A percentile compares a stretch with the other conserved stretches of the same genome.
phyloP scores from a whole-genome alignment of 768 basidiomycete species.

The Lentinula lateritia region DNA sequence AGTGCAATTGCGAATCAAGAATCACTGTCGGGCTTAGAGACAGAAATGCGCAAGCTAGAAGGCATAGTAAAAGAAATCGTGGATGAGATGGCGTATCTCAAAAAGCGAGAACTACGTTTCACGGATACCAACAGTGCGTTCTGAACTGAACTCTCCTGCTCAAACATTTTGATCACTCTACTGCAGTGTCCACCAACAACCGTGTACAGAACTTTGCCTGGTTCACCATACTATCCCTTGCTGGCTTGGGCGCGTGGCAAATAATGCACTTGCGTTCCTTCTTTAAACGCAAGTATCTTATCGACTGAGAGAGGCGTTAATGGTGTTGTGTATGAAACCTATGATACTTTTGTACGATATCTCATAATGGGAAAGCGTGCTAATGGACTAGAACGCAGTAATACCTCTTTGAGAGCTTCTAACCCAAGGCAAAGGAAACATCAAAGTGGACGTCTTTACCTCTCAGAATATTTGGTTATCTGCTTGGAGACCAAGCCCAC shows the following conservation, averaged over 20 bases:
- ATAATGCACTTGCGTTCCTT: conserved; percentile 90
- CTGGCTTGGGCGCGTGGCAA: conserved; percentile 88
- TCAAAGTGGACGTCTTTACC: no score
- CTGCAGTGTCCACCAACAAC: conserved; percentile 79
- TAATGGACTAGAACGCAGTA: background rate
- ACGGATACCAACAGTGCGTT: conserved; percentile 80
- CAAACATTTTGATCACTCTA: background rate
- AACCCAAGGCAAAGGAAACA: no score
- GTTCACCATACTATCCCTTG: conserved; percentile 75
- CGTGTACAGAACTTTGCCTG: conserved; percentile 93
- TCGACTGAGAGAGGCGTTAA: conserved; percentile 47
- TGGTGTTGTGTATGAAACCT: background rate
- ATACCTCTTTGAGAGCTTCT: background rate
- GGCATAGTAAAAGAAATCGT: conserved; percentile 91
- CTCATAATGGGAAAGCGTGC: background rate
- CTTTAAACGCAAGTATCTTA: conserved; percentile 95
- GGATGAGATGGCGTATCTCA: conserved; percentile 90
- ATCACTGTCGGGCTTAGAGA: conserved; percentile 90
- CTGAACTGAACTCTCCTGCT: background rate
- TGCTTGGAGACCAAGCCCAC: no score
- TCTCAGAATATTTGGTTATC: no score
- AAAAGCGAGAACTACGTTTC: conserved; percentile 85
- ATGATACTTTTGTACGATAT: background rate
- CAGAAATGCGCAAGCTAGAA: conserved; percentile 97
- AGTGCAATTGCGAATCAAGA: conserved; percentile 99